These are phyloP conservation scores for Phialophora verrucosa DNA, from an alignment of 2,329 filamentous ascomycete genomes.

Conservation along the genomic window DNA sequence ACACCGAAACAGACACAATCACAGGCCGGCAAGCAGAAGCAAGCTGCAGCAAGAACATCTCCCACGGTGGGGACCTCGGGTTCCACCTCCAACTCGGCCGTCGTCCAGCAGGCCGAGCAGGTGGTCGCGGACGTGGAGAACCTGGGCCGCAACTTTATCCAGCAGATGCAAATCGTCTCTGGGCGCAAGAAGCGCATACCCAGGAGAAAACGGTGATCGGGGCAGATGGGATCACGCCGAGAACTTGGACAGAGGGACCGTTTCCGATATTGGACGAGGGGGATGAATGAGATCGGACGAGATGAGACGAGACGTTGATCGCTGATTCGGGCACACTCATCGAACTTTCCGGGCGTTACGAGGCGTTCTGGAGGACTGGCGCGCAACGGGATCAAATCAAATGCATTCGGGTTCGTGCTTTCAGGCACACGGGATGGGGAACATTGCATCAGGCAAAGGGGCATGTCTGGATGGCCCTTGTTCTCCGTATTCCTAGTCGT, in stretches of 20 bases:
- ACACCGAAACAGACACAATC: neutral
- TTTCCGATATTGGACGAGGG: neutral
- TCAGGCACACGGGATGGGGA: neutral
- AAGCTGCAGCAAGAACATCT: neutral
- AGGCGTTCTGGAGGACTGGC: neutral
- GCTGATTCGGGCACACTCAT: neutral
- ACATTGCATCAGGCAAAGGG: neutral
- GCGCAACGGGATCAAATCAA: neutral
- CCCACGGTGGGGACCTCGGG: neutral
- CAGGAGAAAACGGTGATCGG: conserved; percentile 15
- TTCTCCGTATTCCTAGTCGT: neutral
- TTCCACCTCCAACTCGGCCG: neutral
- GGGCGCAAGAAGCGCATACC: conserved; percentile 18
- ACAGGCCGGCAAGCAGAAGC: neutral
- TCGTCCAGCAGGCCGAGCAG: conserved; percentile 11
- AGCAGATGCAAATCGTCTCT: conserved; percentile 19
- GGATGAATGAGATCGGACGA: neutral
- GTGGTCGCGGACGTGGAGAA: conserved; percentile 14
- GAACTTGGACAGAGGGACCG: neutral
- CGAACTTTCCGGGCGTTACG: neutral
- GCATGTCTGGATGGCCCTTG: neutral
- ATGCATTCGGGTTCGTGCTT: neutral
- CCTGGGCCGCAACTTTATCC: conserved; percentile 14
- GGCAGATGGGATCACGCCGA: neutral
- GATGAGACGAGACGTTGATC: neutral